Evolutionary conservation across 106 monocot species (phyloP), one percentile per base, ranked within the genome.

Genomic region (Dactylorhiza incarnata): DNA sequence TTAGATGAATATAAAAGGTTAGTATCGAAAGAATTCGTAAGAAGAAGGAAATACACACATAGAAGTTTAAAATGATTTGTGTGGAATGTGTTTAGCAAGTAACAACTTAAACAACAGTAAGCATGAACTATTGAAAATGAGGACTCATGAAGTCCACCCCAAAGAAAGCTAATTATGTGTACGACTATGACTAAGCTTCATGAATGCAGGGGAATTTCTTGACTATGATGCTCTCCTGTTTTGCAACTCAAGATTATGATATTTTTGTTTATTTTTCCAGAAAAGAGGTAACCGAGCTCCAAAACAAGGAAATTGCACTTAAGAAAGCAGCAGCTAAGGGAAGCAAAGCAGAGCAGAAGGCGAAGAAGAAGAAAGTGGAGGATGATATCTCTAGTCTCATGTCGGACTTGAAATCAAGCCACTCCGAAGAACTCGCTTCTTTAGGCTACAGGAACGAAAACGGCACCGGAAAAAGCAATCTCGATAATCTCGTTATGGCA

Each of bases 281-380:
- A 73, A 19, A 82, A 51, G 93, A 93, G 76, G 68, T 86, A 15
- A 23, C 73, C 16, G 82, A 82, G 43, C 86, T 93, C 49, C 93
- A 81, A 77, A 87, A 83, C 65, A 90, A 88, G 75, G 93, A 93
- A 54, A 72, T 84, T 49, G 65, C 47, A 48, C 53, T 87, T 16
- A 93, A 93, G 72, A 93, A 90, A 85, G 87, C 80, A 16, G 89
- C 90, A 46, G 89, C 93, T 9, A 93, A 86, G 69, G 93, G 93
- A 9, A 93, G 93, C 84, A 93, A 93, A 77, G 87, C 93, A 11
- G 93, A 93, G 69, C 89, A 93, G 72, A 93, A 90, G 65, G 87
- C 87, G 11, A 93, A 93, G 79, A 93, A 90, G 77, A 93, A 93
- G 84, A 85, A 90, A 47, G 89, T 90, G 7, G 93, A 93, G 71